Evolutionary conservation across 768 basidiomycete species (phyloP).

Genomic region (Boletus bicolor): DNA sequence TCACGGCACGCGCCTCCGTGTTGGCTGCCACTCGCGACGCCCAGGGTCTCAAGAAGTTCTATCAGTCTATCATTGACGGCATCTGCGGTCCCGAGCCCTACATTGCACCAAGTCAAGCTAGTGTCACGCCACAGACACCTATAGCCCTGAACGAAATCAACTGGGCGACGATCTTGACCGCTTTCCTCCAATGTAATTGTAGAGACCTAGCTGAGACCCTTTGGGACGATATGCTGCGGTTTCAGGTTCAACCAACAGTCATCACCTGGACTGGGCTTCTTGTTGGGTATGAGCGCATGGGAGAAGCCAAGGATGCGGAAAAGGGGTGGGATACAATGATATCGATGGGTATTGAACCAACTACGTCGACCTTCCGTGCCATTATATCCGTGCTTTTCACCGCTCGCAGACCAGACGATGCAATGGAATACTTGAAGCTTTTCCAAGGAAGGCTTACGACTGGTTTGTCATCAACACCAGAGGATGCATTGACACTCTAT

Average conservation of each 20-base stretch:
- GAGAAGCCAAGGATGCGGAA: constrained; percentile 51
- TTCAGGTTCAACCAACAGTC: constrained; percentile 49
- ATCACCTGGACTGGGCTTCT: constrained; percentile 72
- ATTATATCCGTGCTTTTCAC: constrained; percentile 62
- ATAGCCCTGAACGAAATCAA: constrained; percentile 52
- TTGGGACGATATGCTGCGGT: constrained; percentile 63
- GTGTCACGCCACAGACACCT: constrained; percentile 36
- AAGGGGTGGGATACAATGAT: constrained; percentile 64
- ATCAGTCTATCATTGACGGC: constrained; percentile 48
- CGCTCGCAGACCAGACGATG: constrained; percentile 48
- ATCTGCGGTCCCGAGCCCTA: constrained; percentile 52
- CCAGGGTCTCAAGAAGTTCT: constrained; percentile 43
- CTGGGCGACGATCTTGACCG: constrained; percentile 66
- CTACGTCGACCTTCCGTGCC: constrained; percentile 63
- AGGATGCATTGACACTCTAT: constrained; percentile 46
- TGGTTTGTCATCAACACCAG: constrained; percentile 25
- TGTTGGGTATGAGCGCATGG: constrained; percentile 53
- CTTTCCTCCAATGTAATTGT: constrained; percentile 55
- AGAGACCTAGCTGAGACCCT: constrained; percentile 57
- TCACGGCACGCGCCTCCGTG: constrained; percentile 50
- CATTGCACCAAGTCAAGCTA: constrained; percentile 44
- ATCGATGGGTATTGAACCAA: constrained; percentile 53
- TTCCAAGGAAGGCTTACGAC: constrained; percentile 37
- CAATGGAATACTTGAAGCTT: constrained; percentile 46
- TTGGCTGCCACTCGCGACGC: constrained; percentile 37